Base-by-base conservation (phyloP, 1,284 basidiomycete species). In the Chalciporus sp. region DNA sequence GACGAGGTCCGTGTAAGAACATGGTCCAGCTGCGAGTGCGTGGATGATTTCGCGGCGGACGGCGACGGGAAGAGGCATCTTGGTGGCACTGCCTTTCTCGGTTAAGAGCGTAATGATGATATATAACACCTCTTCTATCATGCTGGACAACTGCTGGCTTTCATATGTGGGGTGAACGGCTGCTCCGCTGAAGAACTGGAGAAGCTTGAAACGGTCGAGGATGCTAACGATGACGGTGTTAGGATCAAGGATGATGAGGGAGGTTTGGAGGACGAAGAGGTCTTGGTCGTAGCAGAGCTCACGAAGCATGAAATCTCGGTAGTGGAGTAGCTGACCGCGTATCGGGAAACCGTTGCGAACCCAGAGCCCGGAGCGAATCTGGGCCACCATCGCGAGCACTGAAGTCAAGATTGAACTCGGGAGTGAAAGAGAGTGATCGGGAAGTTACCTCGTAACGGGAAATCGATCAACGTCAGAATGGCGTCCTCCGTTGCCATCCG, bases 261-360 rank as follows among this genome's bases (percentile, higher is more conserved):
- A 88, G 0, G 88, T 83, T 74, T 98, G 96, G 5, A 99, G 78
- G 55, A 98, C 83, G 78, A 90, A 97, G 27, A 99, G 78, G 62
- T 99, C 96, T 70, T 98, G 95, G 71, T 99, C 96, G 69, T 96
- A 95, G 68, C 96, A 98, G 10, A 94, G 83, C 70, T 98, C 97
- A 27, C 96, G 88, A 51, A 98, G 84, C 81, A 92, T 91, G 69
- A 94, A 94, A 70, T 99, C 96, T 41, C 95, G 90, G 71, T 99
- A 99, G 70, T 99, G 95, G 52, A 96, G 80, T n/a, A 95, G 81
- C 69, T 99, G 97, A 1, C 94, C 93, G 2, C 96, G 88, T 61
- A 99, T 95, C 7, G 91, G 92, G 62, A 95, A 93, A 2, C 97
- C 97, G 62, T 99, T 99, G 50, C 96, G 89, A 4, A 98, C 95